Conservation (phyloP, 2,329 filamentous ascomycete genomes). For the Alternaria triticimaculans region DNA sequence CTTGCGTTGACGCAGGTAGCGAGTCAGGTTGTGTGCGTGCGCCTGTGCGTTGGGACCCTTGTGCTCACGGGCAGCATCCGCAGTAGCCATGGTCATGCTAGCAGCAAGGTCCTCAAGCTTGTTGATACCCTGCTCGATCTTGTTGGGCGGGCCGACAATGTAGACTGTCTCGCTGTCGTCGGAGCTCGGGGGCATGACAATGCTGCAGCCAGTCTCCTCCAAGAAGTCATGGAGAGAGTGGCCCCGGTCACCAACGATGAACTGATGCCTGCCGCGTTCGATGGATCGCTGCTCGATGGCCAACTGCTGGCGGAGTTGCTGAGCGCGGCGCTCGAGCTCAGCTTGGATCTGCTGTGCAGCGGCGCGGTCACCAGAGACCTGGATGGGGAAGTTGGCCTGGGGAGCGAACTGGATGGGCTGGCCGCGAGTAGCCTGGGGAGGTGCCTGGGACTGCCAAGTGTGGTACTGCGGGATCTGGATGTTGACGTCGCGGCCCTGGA, state of each 20-base stretch:
- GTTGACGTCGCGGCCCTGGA: slow-evolving; percentile 76
- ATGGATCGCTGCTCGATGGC: slow-evolving; percentile 81
- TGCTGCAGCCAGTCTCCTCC: slow-evolving; percentile 85
- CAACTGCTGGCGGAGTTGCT: slow-evolving; percentile 77
- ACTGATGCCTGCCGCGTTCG: slow-evolving; percentile 87
- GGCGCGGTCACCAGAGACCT: slow-evolving; percentile 82
- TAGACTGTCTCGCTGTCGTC: slow-evolving; percentile 84
- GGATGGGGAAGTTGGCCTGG: slow-evolving; percentile 77
- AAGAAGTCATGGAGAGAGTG: slow-evolving; percentile 86
- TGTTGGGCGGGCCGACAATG: slow-evolving; percentile 78
- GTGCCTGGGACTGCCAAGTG: slow-evolving; percentile 71
- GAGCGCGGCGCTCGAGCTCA: slow-evolving; percentile 79
- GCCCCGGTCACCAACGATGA: slow-evolving; percentile 87
- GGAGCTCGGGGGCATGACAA: slow-evolving; percentile 77
- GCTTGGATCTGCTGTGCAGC: slow-evolving; percentile 81
- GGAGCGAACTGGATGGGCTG: slow-evolving; percentile 74
- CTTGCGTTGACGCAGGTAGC: slow-evolving; percentile 82
- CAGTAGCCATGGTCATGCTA: slow-evolving; percentile 81
- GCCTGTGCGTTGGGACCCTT: slow-evolving; percentile 73
- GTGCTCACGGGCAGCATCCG: slow-evolving; percentile 84
- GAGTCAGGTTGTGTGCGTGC: slow-evolving; percentile 85
- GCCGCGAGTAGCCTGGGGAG: slow-evolving; percentile 68
- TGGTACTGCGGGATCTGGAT: slow-evolving; percentile 84
- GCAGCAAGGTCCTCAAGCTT: slow-evolving; percentile 88
- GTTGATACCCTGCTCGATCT: slow-evolving; percentile 76